These are phyloP conservation scores for Chloris gayana DNA, from an alignment of 176 grass and related monocot genomes.

Conservation along the genomic window DNA sequence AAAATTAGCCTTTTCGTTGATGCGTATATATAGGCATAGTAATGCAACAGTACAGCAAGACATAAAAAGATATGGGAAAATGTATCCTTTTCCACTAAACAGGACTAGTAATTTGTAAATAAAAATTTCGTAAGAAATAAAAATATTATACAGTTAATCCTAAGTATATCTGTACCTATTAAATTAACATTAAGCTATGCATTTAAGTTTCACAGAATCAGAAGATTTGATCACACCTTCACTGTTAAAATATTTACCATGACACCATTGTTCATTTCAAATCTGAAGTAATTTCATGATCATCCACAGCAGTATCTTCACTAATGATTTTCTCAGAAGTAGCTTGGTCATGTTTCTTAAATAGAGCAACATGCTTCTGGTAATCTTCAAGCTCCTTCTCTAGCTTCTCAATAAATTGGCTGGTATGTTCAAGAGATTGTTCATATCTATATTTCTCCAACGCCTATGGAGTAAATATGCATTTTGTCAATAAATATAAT, in stretches of 20 bases:
- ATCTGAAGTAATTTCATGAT: conserved; percentile 26
- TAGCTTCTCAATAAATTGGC: conserved; percentile 71
- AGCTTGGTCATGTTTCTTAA: conserved; percentile 50
- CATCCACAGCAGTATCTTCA: conserved; percentile 25
- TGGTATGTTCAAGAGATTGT: conserved; percentile 87
- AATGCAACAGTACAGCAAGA: neutral
- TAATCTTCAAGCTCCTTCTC: conserved; percentile 77
- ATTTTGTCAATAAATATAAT: neutral
- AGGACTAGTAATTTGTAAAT: neutral
- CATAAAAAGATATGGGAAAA: neutral
- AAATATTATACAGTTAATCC: neutral
- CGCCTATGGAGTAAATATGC: conserved; percentile 41
- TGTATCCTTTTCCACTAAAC: neutral
- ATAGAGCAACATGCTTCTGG: conserved; percentile 67
- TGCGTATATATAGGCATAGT: neutral
- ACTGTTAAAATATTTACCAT: neutral
- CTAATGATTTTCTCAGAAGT: conserved; percentile 28
- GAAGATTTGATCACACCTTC: conserved; percentile 27
- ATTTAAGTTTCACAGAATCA: neutral
- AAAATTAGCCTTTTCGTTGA: neutral
- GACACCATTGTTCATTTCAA: conserved; percentile 30
- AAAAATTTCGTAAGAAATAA: neutral
- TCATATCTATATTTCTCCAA: conserved; percentile 82
- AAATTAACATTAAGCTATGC: neutral
- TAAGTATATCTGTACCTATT: neutral